Evolutionary conservation across 805 yeast genomes (phyloP).

Genomic region (Ogataea methanolica): DNA sequence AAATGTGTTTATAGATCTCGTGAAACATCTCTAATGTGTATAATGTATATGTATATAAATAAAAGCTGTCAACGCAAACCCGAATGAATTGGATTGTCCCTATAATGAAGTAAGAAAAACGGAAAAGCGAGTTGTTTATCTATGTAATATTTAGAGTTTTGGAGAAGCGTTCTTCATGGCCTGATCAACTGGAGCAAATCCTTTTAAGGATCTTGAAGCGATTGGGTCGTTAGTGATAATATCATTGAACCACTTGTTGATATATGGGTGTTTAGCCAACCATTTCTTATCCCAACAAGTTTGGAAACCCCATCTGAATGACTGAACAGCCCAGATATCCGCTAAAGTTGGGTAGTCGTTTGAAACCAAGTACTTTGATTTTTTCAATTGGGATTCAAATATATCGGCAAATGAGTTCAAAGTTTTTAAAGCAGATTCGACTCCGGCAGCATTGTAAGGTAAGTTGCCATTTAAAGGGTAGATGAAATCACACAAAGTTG

Average conservation of each 20-base stretch:
- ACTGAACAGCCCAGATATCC: constrained; percentile 33
- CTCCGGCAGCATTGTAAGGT: constrained; percentile 64
- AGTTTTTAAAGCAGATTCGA: constrained; percentile 11
- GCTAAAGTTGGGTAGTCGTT: constrained; percentile 33
- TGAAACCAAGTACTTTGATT: constrained; percentile 11
- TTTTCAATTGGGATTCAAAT: constrained; percentile 31
- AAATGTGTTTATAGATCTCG: no score
- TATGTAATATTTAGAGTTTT: neutral
- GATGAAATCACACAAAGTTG: constrained; percentile 43
- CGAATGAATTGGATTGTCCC: neutral
- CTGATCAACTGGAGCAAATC: constrained; percentile 10
- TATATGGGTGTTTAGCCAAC: constrained; percentile 40
- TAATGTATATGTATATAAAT: neutral
- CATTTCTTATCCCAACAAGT: constrained; percentile 40
- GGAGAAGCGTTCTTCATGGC: constrained; percentile 11
- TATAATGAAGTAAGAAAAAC: neutral
- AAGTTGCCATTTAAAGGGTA: constrained; percentile 51
- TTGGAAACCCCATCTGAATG: constrained; percentile 38
- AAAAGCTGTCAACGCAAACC: neutral
- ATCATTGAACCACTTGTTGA: constrained; percentile 42
- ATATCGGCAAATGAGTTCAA: constrained; percentile 5
- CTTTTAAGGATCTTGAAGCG: constrained; percentile 14
- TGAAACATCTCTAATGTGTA: neutral
- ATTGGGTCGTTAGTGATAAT: constrained; percentile 32
- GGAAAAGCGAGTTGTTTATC: no score